phyloP scores from a whole-genome alignment of 208 protist species.

The Paratrypanosoma confusum region DNA sequence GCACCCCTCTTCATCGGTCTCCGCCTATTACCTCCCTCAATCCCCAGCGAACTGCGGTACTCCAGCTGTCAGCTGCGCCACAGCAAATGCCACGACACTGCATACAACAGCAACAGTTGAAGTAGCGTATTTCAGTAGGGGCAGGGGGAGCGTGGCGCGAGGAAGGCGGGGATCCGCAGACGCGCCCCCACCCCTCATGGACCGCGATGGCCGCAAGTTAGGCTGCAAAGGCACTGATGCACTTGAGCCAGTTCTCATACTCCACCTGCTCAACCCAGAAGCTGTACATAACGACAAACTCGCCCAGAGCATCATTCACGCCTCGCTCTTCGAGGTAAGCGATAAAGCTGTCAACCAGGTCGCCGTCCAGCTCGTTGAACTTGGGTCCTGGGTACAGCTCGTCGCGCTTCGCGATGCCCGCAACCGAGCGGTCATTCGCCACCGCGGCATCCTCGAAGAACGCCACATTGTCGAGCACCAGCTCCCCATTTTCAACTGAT shows the following conservation, averaged over 20 bases:
- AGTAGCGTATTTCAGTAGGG: no score
- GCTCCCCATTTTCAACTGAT: conserved; percentile 67
- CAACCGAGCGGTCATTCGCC: conserved; percentile 43
- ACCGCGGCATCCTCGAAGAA: conserved; percentile 50
- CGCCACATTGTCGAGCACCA: conserved; percentile 67
- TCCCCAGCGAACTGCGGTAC: no score
- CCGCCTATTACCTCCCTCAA: no score
- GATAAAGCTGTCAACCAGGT: conserved; percentile 61
- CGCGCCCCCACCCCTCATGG: no score
- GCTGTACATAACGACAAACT: conserved; percentile 70
- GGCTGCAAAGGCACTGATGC: conserved; percentile 64
- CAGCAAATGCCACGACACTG: no score
- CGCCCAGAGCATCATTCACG: conserved; percentile 66
- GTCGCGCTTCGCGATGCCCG: conserved; percentile 28
- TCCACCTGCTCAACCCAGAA: conserved; percentile 87
- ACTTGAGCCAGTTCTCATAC: conserved; percentile 78
- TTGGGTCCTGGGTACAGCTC: conserved; percentile 67
- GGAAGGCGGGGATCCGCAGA: no score
- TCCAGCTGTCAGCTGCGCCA: no score
- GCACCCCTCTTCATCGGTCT: no score
- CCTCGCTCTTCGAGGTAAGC: conserved; percentile 72
- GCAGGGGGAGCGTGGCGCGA: no score
- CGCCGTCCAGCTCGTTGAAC: conserved; percentile 66
- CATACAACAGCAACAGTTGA: no score
- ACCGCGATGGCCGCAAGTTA: conserved; percentile 24